phyloP scores from a whole-genome alignment of 768 basidiomycete species.

The Boletus fagicola region DNA sequence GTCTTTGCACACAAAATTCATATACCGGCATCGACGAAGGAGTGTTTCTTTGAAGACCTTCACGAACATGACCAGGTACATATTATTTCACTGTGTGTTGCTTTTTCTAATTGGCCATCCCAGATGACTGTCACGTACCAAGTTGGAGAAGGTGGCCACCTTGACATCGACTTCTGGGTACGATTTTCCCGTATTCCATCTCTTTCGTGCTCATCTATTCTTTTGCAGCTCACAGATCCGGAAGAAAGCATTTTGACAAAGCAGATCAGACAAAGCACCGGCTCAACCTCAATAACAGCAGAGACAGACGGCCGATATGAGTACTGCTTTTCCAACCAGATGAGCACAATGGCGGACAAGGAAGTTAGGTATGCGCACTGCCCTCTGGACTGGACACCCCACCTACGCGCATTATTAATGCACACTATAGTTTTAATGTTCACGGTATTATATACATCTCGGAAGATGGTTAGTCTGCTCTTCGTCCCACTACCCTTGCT shows the following conservation, averaged over 20 bases:
- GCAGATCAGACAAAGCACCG: slow-evolving; percentile 85
- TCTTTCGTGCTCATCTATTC: slow-evolving; percentile 2
- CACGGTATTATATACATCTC: slow-evolving; percentile 94
- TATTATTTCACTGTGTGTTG: neutral
- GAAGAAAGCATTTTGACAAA: slow-evolving; percentile 64
- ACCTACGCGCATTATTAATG: neutral
- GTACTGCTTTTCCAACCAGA: slow-evolving; percentile 99
- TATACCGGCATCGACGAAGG: slow-evolving; percentile 76
- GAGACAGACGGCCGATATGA: slow-evolving; percentile 84
- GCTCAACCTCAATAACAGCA: slow-evolving; percentile 84
- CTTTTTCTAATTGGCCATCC: neutral
- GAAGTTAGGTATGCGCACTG: slow-evolving; percentile 67
- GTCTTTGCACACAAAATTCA: slow-evolving; percentile 68
- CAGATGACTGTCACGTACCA: slow-evolving; percentile 99
- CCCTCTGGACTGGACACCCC: neutral
- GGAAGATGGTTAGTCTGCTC: slow-evolving; percentile 65
- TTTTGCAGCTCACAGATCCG: slow-evolving; percentile 75
- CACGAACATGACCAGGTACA: slow-evolving; percentile 85
- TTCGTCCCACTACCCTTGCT: neutral
- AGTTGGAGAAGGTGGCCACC: slow-evolving; percentile 93
- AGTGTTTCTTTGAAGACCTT: slow-evolving; percentile 96
- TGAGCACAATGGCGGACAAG: slow-evolving; percentile 96
- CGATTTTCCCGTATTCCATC: slow-evolving; percentile 12
- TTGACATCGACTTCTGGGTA: slow-evolving; percentile 98
- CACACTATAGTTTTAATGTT: slow-evolving; percentile 80